phyloP scores from a whole-genome alignment of 495 filamentous ascomycete genomes.

The Talaromyces trachyspermus region DNA sequence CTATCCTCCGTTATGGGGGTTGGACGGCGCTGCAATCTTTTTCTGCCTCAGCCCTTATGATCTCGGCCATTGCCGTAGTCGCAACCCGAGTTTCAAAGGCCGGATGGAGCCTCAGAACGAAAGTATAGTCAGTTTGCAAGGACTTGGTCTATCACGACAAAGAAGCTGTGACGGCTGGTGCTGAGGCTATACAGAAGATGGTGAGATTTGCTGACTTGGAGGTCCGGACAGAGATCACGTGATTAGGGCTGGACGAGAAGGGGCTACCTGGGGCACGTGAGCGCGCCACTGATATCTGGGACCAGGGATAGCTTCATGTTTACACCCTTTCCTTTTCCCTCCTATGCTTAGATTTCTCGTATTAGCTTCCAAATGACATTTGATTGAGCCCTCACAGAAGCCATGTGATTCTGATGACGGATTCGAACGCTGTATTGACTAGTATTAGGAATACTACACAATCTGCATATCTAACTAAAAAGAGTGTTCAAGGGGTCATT shows the following conservation, averaged over 20 bases:
- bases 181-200: not conserved
- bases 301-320: not conserved
- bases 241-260: not conserved
- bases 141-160: too few species aligned
- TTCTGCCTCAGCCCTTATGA: not conserved
- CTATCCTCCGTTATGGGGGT: conserved; percentile 8
- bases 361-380: too few species aligned
- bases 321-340: too few species aligned
- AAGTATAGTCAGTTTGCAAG: too few species aligned
- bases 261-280: not conserved
- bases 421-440: too few species aligned
- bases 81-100: not conserved
- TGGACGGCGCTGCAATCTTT: not conserved
- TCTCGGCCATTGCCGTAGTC: not conserved
- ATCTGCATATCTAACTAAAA: too few species aligned
- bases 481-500: too few species aligned
- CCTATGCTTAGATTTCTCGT: not conserved
- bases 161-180: not conserved
- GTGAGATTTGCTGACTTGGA: not conserved
- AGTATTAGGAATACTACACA: too few species aligned
- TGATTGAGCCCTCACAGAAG: too few species aligned
- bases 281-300: not conserved
- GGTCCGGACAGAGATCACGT: not conserved
- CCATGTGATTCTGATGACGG: too few species aligned
- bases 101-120: too few species aligned